Conservation (phyloP, 2,329 filamentous ascomycete genomes). For the Emericellopsis cladophorae region DNA sequence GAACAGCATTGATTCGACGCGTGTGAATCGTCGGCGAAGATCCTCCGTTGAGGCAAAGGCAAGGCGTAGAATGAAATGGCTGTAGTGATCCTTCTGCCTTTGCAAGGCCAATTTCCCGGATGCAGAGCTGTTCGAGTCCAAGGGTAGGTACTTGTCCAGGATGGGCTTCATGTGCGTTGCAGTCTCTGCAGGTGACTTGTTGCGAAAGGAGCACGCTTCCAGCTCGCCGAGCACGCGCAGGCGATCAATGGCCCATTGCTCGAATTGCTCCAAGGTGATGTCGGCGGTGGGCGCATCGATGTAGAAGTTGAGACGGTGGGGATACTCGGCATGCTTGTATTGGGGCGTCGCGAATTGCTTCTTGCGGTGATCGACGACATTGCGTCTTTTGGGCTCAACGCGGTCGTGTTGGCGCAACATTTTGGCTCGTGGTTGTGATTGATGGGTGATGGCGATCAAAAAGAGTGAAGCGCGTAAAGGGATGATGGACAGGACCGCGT, state of each 20-base stretch:
- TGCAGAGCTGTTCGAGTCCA: slow-evolving; percentile 61
- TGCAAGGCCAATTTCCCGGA: slow-evolving; percentile 51
- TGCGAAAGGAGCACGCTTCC: slow-evolving; percentile 91
- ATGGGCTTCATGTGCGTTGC: slow-evolving; percentile 72
- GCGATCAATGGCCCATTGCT: slow-evolving; percentile 95
- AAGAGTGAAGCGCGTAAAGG: too few relatives aligned
- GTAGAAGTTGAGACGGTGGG: slow-evolving; percentile 87
- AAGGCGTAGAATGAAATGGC: slow-evolving; percentile 88
- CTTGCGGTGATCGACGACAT: slow-evolving; percentile 66
- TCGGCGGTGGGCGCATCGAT: slow-evolving; percentile 77
- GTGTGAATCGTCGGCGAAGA: slow-evolving; percentile 70
- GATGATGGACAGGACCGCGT: too few relatives aligned
- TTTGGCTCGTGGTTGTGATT: slow-evolving; percentile 4
- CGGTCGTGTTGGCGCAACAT: slow-evolving; percentile 41
- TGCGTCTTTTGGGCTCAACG: slow-evolving; percentile 60
- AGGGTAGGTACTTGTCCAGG: slow-evolving; percentile 74
- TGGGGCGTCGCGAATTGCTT: slow-evolving; percentile 70
- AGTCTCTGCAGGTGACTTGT: slow-evolving; percentile 74
- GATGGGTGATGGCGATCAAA: too few relatives aligned
- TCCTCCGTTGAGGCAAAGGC: slow-evolving; percentile 91
- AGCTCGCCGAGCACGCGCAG: slow-evolving; percentile 78
- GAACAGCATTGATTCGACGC: slow-evolving; percentile 84
- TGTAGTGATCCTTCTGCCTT: slow-evolving; percentile 92
- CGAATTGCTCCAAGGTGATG: slow-evolving; percentile 92
- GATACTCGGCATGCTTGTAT: slow-evolving; percentile 70